Percentiles rank a stretch among this genome's conserved stretches.
phyloP scores from a whole-genome alignment of 2,329 filamentous ascomycete genomes.

The Pseudogymnoascus sp. region DNA sequence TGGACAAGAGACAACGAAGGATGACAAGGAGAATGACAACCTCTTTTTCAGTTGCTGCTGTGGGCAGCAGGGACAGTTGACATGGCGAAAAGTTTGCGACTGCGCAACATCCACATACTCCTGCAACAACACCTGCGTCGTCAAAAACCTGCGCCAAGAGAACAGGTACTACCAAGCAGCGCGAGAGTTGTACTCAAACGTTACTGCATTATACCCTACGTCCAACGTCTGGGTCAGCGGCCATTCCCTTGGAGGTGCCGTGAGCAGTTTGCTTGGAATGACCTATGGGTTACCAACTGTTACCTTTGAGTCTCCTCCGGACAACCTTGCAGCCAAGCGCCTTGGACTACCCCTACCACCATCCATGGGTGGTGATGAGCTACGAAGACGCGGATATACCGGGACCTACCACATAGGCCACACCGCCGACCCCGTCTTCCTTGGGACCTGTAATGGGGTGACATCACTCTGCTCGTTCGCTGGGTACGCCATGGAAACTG shows the following conservation, averaged over 20 bases:
- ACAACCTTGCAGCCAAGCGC: slow-evolving; percentile 77
- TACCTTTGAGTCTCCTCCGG: slow-evolving; percentile 88
- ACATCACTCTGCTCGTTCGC: slow-evolving; percentile 82
- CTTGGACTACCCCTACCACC: slow-evolving; percentile 82
- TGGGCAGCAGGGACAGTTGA: slow-evolving; percentile 81
- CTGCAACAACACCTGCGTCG: slow-evolving; percentile 88
- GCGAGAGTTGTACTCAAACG: slow-evolving; percentile 84
- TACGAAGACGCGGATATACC: slow-evolving; percentile 65
- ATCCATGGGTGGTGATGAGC: slow-evolving; percentile 56
- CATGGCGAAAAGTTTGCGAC: slow-evolving; percentile 89
- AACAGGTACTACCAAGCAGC: slow-evolving; percentile 88
- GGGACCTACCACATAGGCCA: slow-evolving; percentile 89
- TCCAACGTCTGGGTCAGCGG: slow-evolving; percentile 84
- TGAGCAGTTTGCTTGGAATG: slow-evolving; percentile 79
- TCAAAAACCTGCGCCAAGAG: slow-evolving; percentile 66
- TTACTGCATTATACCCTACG: slow-evolving; percentile 78
- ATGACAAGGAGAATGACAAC: slow-evolving; percentile 97
- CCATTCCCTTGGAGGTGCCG: slow-evolving; percentile 85
- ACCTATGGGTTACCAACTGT: slow-evolving; percentile 89
- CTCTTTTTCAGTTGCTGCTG: slow-evolving; percentile 98
- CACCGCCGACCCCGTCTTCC: slow-evolving; percentile 89
- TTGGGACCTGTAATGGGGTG: slow-evolving; percentile 86
- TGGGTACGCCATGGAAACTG: slow-evolving; percentile 86
- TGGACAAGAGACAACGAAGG: slow-evolving; percentile 92
- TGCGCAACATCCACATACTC: slow-evolving; percentile 81